These are phyloP conservation scores for Neopestalotiopsis sp. DNA, from an alignment of 2,329 filamentous ascomycete species.

Conservation along the genomic window DNA sequence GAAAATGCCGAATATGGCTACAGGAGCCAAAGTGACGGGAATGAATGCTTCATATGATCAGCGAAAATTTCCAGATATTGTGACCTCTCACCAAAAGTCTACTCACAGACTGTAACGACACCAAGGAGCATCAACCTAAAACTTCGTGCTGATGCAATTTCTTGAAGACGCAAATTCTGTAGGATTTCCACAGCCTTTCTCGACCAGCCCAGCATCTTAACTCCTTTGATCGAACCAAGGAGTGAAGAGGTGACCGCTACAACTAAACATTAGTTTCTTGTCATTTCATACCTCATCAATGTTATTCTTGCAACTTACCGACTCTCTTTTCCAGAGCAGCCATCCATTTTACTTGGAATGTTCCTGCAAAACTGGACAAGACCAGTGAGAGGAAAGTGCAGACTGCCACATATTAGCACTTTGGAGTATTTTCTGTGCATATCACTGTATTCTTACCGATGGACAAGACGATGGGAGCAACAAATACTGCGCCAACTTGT, in stretches of 20 bases:
- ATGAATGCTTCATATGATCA: conserved; percentile 18
- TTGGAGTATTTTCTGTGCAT: not conserved
- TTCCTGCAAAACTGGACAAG: conserved; percentile 18
- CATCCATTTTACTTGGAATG: conserved; percentile 21
- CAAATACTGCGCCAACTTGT: conserved; percentile 19
- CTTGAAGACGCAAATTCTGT: conserved; percentile 18
- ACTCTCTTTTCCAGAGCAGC: conserved; percentile 19
- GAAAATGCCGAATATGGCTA: conserved; percentile 19
- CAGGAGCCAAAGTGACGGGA: conserved; percentile 16
- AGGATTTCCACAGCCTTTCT: conserved; percentile 10
- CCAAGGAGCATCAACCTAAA: conserved; percentile 21
- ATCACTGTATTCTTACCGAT: conserved; percentile 9
- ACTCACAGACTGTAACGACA: conserved; percentile 20
- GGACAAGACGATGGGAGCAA: conserved; percentile 20
- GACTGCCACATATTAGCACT: conserved; percentile 9
- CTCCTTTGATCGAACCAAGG: conserved; percentile 20
- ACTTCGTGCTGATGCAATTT: conserved; percentile 17
- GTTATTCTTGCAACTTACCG: conserved; percentile 9
- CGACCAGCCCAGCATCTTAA: conserved; percentile 23
- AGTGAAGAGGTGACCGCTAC: conserved; percentile 19
- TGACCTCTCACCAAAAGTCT: not conserved
- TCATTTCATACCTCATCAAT: not conserved
- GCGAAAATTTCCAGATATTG: not conserved
- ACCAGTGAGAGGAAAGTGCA: conserved; percentile 5
- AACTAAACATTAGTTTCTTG: not conserved